A percentile compares a stretch with the other conserved stretches of the same genome.
These are phyloP conservation scores for Cordyceps tenuipes DNA, from an alignment of 2,329 filamentous ascomycete genomes.

Conservation along the genomic window DNA sequence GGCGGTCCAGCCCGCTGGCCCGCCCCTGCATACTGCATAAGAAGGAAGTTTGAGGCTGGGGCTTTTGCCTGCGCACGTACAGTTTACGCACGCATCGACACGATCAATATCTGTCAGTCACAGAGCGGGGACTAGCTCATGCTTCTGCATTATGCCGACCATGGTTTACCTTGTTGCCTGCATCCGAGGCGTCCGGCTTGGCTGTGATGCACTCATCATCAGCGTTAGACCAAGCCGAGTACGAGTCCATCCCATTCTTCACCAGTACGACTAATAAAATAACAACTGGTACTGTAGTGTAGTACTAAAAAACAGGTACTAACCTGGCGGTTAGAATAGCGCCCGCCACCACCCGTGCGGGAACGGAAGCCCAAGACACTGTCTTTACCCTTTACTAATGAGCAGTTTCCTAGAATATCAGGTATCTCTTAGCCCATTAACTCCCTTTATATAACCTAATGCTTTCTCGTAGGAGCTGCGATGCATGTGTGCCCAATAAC, in stretches of 20 bases:
- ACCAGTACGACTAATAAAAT: too few species aligned
- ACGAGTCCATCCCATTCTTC: background rate
- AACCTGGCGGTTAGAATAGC: too few species aligned
- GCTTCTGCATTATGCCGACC: background rate
- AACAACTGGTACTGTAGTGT: too few species aligned
- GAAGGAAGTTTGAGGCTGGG: background rate
- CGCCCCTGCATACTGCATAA: constrained; percentile 4
- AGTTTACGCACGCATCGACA: background rate
- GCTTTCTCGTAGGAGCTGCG: too few species aligned
- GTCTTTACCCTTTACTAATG: too few species aligned
- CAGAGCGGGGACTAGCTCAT: background rate
- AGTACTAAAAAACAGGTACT: too few species aligned
- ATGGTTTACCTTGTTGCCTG: background rate
- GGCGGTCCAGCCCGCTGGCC: background rate
- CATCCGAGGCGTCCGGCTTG: background rate
- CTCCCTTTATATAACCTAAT: too few species aligned
- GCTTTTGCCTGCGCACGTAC: background rate
- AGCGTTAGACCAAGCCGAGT: background rate
- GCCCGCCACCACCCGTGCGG: too few species aligned
- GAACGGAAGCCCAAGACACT: too few species aligned
- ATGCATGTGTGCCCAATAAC: too few species aligned
- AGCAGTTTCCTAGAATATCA: too few species aligned
- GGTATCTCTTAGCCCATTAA: too few species aligned
- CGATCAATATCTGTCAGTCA: background rate
- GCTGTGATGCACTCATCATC: background rate